Evolutionary conservation across 2,329 filamentous ascomycete genomes (phyloP).

Genomic region (Hymenotorrendiella dingleyae): DNA sequence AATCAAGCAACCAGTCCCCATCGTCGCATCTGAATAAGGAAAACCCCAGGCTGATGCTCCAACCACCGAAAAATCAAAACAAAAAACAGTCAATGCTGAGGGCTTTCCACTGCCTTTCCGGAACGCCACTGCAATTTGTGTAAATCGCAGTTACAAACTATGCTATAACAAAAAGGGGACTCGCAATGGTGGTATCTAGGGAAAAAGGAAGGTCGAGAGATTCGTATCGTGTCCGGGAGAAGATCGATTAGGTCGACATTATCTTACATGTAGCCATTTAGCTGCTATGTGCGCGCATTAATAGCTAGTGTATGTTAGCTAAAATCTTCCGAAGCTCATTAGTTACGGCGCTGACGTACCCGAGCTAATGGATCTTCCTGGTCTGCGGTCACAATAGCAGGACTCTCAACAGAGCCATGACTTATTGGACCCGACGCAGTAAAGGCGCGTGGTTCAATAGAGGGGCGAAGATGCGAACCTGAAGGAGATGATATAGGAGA

Average conservation of each 20-base stretch:
- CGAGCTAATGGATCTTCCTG: constrained; percentile 45
- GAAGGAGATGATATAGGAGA: constrained; percentile 15
- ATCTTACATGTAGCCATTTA: constrained; percentile 5
- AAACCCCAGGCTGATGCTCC: too few species aligned
- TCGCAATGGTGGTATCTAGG: constrained; percentile 18
- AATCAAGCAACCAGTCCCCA: too few species aligned
- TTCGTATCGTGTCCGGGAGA: constrained; percentile 2
- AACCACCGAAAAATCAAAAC: not conserved
- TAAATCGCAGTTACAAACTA: not conserved
- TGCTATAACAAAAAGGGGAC: constrained; percentile 2
- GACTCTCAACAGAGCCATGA: constrained; percentile 54
- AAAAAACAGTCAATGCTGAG: too few species aligned
- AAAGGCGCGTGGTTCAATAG: constrained; percentile 57
- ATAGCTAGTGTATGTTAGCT: constrained; percentile 20
- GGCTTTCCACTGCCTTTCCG: too few species aligned
- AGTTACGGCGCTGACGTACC: constrained; percentile 21
- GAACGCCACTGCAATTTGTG: too few species aligned
- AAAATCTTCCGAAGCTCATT: not conserved
- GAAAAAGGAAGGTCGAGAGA: constrained; percentile 4
- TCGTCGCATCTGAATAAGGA: too few species aligned
- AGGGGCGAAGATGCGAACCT: constrained; percentile 37
- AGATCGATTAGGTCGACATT: constrained; percentile 2
- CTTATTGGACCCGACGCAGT: constrained; percentile 60
- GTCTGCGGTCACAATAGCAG: constrained; percentile 53
- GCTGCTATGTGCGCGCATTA: constrained; percentile 31